A percentile compares a stretch with the other conserved stretches of the same genome.
Evolutionary conservation across 2,329 filamentous ascomycete species (phyloP).

Genomic region (Fusarium phyllophilum): DNA sequence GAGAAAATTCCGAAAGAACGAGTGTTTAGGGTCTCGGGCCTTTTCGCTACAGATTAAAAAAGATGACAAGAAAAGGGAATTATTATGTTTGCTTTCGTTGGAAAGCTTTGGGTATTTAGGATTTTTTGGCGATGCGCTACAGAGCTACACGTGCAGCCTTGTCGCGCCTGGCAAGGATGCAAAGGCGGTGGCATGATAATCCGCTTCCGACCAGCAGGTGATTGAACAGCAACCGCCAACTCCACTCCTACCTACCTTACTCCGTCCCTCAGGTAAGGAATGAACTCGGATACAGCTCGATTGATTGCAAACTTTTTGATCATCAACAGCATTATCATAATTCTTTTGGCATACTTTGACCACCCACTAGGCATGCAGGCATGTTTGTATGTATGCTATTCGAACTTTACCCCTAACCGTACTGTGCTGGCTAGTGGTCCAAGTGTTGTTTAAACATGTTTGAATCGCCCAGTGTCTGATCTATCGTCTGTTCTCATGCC

Average conservation of each 20-base stretch:
- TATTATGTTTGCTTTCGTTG: constrained; percentile 15
- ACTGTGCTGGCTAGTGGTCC: constrained; percentile 9
- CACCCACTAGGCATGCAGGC: background rate
- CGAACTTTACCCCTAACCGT: background rate
- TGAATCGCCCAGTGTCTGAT: constrained; percentile 34
- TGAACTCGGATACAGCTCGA: background rate
- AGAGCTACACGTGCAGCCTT: constrained; percentile 44
- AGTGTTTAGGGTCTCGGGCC: background rate
- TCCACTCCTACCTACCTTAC: background rate
- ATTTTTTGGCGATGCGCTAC: constrained; percentile 42
- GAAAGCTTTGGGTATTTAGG: constrained; percentile 31
- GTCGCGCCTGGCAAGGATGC: constrained; percentile 41
- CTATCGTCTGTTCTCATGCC: constrained; percentile 29
- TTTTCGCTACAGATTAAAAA: background rate
- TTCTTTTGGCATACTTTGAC: background rate
- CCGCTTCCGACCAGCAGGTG: constrained; percentile 13
- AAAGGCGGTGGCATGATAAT: constrained; percentile 25
- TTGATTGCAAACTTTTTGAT: background rate
- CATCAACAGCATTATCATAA: background rate
- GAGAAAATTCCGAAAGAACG: background rate
- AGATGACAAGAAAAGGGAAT: constrained; percentile 19
- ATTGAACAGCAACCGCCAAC: constrained; percentile 2
- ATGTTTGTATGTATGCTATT: background rate
- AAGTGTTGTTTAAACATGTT: constrained; percentile 21
- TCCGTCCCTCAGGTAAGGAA: background rate